A percentile compares a stretch with the other conserved stretches of the same genome.
Conservation (phyloP, 148 eudicot species). For the Pharnaceum exiguum region DNA sequence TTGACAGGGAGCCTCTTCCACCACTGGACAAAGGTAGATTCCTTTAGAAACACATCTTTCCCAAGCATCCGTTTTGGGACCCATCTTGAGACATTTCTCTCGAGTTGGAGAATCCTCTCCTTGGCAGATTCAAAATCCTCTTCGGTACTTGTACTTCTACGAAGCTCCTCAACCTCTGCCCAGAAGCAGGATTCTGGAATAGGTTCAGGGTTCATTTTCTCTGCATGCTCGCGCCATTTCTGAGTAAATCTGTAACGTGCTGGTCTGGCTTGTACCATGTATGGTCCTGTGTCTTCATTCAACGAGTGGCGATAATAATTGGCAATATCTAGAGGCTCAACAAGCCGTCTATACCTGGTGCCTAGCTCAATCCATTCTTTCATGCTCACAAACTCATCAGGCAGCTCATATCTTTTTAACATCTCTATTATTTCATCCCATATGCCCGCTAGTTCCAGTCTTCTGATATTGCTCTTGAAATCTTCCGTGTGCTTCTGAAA, state of each 20-base stretch:
- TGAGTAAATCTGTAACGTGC: slow-evolving; percentile 63
- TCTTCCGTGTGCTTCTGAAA: slow-evolving; percentile 47
- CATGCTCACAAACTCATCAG: slow-evolving; percentile 70
- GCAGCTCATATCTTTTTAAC: slow-evolving; percentile 69
- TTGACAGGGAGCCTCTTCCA: slow-evolving; percentile 68
- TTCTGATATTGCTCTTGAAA: slow-evolving; percentile 59
- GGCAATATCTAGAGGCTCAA: slow-evolving; percentile 87
- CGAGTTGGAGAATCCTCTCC: slow-evolving; percentile 41
- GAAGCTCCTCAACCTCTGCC: slow-evolving; percentile 84
- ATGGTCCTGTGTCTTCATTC: slow-evolving; percentile 83
- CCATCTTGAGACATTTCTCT: slow-evolving; percentile 46
- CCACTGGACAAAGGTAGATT: slow-evolving; percentile 73
- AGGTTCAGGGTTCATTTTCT: slow-evolving; percentile 33
- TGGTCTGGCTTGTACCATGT: slow-evolving; percentile 64
- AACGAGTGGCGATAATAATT: slow-evolving; percentile 72
- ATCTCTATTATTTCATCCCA: slow-evolving; percentile 95
- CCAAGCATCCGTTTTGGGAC: slow-evolving; percentile 24
- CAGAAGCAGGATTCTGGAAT: slow-evolving; percentile 74
- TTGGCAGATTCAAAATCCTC: slow-evolving; percentile 32
- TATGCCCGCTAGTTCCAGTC: slow-evolving; percentile 74
- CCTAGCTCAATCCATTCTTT: slow-evolving; percentile 86
- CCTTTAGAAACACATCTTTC: slow-evolving; percentile 54
- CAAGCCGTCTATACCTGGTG: slow-evolving; percentile 59
- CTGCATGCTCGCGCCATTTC: slow-evolving; percentile 73
- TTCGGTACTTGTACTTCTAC: slow-evolving; percentile 22